A percentile compares a stretch with the other conserved stretches of the same genome.
phyloP scores from a whole-genome alignment of 768 basidiomycete species.

The Amanita pallidorosea region DNA sequence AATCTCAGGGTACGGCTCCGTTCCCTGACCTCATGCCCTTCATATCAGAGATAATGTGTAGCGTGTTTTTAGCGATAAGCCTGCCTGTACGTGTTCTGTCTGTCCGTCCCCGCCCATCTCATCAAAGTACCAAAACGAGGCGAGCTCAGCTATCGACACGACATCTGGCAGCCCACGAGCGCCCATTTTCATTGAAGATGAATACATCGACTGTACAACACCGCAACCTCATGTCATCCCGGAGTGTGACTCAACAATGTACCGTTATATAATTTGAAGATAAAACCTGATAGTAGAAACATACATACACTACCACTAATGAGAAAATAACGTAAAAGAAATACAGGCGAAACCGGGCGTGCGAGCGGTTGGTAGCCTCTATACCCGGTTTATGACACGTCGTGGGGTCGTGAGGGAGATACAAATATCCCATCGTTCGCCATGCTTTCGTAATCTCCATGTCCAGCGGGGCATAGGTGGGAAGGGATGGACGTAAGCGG shows the following conservation, averaged over 20 bases:
- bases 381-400: not conserved
- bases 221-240: not conserved
- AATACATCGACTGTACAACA: not conserved
- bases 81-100: not conserved
- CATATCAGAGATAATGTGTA: not conserved
- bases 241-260: not conserved
- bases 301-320: not conserved
- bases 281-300: not conserved
- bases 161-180: not conserved
- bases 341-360: not conserved
- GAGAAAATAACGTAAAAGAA: constrained; percentile 4
- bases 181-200: not conserved
- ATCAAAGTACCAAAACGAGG: not conserved
- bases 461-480: not conserved
- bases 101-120: not conserved
- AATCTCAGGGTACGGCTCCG: not conserved
- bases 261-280: too few relatives aligned
- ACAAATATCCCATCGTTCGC: not conserved
- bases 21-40: constrained; percentile 1
- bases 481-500: not conserved
- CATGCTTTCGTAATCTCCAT: not conserved
- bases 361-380: not conserved
- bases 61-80: not conserved
- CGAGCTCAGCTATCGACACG: not conserved
- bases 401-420: constrained; percentile 1